Evolutionary conservation across 768 basidiomycete genomes (phyloP).

Genomic region (Boletus fagicola): DNA sequence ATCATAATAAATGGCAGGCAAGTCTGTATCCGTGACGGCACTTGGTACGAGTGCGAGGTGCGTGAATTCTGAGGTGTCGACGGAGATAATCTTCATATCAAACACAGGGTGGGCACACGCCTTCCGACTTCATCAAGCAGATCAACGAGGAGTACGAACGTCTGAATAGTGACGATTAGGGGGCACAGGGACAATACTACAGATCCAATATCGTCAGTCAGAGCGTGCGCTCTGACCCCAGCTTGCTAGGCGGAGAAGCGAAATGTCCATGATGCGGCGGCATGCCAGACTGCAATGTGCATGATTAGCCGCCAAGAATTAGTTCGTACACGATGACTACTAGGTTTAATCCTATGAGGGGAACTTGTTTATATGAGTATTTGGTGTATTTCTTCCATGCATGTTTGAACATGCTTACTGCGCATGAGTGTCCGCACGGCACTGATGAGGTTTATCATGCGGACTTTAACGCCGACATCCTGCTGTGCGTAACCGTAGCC

Average conservation of each 20-base stretch:
- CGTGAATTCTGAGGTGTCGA: constrained; percentile 26
- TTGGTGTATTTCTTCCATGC: constrained; percentile 10
- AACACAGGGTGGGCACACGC: constrained; percentile 66
- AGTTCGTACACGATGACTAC: constrained; percentile 86
- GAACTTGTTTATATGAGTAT: constrained; percentile 57
- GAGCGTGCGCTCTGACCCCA: constrained; percentile 7
- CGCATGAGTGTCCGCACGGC: constrained; percentile 97
- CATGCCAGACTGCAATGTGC: constrained; percentile 16
- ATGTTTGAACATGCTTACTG: constrained; percentile 59
- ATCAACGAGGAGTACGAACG: constrained; percentile 72
- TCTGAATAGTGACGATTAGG: constrained; percentile 47
- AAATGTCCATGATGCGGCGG: constrained; percentile 13
- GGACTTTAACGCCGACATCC: constrained; percentile 76
- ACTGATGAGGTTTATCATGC: constrained; percentile 88
- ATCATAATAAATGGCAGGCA: constrained; percentile 67
- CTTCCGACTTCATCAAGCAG: constrained; percentile 70
- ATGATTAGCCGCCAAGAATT: constrained; percentile 52
- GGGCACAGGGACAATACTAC: constrained; percentile 8
- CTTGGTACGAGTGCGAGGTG: constrained; percentile 81
- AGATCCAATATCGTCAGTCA: constrained; percentile 9
- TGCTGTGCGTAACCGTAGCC: constrained; percentile 52
- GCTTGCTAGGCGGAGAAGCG: constrained; percentile 15
- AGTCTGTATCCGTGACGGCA: constrained; percentile 74
- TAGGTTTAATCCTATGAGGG: constrained; percentile 84
- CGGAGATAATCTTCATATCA: constrained; percentile 30